phyloP scores from a whole-genome alignment of 306 rosid genomes.

The Fragaria iinumae region DNA sequence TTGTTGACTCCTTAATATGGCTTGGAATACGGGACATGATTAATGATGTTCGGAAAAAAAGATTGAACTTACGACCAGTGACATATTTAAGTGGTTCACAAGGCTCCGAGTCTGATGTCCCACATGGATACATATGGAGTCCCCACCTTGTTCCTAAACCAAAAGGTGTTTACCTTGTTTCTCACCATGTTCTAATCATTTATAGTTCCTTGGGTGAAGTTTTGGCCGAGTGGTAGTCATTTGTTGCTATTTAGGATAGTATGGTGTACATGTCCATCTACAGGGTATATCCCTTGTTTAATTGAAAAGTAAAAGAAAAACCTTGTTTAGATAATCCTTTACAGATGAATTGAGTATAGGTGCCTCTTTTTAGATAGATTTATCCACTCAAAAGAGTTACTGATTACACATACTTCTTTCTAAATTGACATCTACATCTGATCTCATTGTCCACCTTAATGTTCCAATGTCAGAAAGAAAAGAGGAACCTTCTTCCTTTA shows the following conservation, averaged over 20 bases:
- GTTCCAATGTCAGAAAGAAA: neutral
- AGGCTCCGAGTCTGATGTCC: slow-evolving; percentile 81
- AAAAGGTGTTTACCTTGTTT: slow-evolving; percentile 57
- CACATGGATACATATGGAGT: slow-evolving; percentile 99
- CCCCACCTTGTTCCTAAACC: slow-evolving; percentile 99
- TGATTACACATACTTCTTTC: neutral
- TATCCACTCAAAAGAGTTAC: neutral
- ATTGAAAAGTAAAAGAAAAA: neutral
- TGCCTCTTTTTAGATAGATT: neutral
- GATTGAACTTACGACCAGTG: slow-evolving; percentile 87
- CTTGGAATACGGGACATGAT: slow-evolving; percentile 98
- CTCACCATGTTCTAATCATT: slow-evolving; percentile 7
- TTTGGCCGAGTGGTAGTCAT: neutral
- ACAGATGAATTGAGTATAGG: neutral
- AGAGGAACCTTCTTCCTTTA: neutral
- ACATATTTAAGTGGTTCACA: slow-evolving; percentile 99
- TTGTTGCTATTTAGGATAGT: neutral
- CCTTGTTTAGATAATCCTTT: neutral
- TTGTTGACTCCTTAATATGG: slow-evolving; percentile 96
- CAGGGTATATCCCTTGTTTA: neutral
- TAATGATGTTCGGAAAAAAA: slow-evolving; percentile 92
- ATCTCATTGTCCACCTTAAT: neutral
- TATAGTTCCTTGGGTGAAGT: slow-evolving; percentile 3
- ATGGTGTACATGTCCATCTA: neutral
- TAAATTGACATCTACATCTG: too few species aligned